Conservation (phyloP, 2,329 filamentous ascomycete species). For the Magnaporthiopsis rhizophila region DNA sequence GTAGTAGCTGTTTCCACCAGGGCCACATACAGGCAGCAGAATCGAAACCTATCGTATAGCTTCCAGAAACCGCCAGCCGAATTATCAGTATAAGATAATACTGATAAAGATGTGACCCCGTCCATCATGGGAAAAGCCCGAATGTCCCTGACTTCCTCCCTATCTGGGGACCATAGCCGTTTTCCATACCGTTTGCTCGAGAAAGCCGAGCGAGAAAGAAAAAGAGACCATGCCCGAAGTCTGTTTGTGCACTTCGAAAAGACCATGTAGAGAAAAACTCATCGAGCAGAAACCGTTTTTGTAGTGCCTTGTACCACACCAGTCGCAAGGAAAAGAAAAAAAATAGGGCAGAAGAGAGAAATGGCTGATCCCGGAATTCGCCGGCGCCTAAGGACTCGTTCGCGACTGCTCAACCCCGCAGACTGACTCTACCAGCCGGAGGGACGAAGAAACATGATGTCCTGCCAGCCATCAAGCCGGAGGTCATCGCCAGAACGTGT, state of each 20-base stretch:
- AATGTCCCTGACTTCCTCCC: slow-evolving; percentile 5
- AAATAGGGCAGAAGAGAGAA: not conserved
- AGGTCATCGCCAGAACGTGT: not conserved
- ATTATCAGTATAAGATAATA: slow-evolving; percentile 8
- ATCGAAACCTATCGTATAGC: not conserved
- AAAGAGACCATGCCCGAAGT: slow-evolving; percentile 5
- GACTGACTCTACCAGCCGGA: not conserved
- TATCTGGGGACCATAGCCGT: slow-evolving; percentile 4
- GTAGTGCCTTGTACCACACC: not conserved
- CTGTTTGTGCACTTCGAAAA: slow-evolving; percentile 2
- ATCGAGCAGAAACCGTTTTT: not conserved
- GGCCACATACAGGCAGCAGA: not conserved
- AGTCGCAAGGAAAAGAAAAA: not conserved
- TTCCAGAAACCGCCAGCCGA: slow-evolving; percentile 4
- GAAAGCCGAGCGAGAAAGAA: not conserved
- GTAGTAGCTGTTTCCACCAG: not conserved
- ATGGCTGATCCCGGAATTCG: not conserved
- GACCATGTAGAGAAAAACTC: not conserved
- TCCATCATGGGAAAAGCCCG: slow-evolving; percentile 3
- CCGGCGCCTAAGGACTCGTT: not conserved
- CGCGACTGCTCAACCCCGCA: not conserved
- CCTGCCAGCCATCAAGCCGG: too few species aligned
- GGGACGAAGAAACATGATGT: not conserved
- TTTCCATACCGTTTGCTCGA: slow-evolving; percentile 6
- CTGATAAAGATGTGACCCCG: slow-evolving; percentile 1